A percentile compares a stretch with the other conserved stretches of the same genome.
Conservation (phyloP, 441 rosid species). For the Euphorbia schlechtendalii region DNA sequence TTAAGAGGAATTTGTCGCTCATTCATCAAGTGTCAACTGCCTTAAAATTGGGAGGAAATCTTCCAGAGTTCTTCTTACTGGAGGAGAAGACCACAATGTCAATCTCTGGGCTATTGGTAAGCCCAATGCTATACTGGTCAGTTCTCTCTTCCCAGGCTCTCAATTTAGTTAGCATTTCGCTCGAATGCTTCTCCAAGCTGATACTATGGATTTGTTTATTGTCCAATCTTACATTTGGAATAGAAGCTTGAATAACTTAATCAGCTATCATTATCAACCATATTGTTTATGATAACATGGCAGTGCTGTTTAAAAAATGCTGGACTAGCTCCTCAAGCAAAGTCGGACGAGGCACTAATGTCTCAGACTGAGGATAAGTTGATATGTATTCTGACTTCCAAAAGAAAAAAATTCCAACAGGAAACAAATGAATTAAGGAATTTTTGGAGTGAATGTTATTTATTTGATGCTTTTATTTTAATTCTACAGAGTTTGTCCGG, state of each 20-base stretch:
- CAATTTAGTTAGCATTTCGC: background rate
- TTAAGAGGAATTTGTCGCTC: constrained; percentile 99
- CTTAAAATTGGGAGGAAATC: constrained; percentile 97
- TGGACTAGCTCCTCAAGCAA: background rate
- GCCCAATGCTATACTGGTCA: constrained; percentile 92
- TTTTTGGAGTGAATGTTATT: background rate
- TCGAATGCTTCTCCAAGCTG: too few species aligned
- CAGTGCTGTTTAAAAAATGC: background rate
- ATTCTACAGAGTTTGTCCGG: constrained; percentile 87
- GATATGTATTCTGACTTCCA: background rate
- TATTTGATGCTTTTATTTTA: background rate
- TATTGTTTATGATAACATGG: background rate
- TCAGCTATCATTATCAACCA: background rate
- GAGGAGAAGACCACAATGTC: constrained; percentile 97
- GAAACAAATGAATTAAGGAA: background rate
- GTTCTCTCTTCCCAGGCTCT: constrained; percentile 21
- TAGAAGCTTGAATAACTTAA: background rate
- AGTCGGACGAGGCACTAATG: background rate
- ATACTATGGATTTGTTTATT: background rate
- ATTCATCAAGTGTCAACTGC: constrained; percentile 89
- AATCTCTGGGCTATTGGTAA: constrained; percentile 99
- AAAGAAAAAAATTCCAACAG: background rate
- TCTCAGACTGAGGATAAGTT: background rate
- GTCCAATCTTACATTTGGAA: background rate
- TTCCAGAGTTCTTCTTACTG: constrained; percentile 87